phyloP scores from a whole-genome alignment of 331 rosid species.

The Prunus yedoensis region DNA sequence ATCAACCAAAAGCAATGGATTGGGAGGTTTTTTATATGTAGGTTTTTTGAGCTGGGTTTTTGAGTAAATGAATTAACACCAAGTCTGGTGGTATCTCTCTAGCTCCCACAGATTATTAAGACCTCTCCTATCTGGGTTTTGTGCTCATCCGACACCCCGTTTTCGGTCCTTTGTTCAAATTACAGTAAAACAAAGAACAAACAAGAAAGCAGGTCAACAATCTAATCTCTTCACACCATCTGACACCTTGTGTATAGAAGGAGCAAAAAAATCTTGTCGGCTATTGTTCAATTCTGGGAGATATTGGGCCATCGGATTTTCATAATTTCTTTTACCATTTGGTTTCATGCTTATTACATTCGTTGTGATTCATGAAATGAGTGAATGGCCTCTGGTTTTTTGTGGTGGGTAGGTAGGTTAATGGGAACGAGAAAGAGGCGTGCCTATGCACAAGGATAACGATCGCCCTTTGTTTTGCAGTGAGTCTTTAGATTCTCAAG shows the following conservation, averaged over 20 bases:
- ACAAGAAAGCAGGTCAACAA: background rate
- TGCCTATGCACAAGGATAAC: background rate
- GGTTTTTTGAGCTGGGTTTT: background rate
- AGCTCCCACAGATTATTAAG: conserved; percentile 16
- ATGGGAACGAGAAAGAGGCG: conserved; percentile 17
- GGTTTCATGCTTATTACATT: background rate
- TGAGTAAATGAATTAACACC: background rate
- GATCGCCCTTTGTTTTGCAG: conserved; percentile 40
- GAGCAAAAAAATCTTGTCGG: conserved; percentile 3
- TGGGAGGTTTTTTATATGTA: background rate
- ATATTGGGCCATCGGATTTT: background rate
- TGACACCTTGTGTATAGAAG: background rate
- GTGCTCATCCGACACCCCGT: conserved; percentile 21
- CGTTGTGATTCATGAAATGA: background rate
- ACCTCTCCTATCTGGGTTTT: conserved; percentile 12
- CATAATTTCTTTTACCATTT: background rate
- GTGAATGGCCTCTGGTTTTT: conserved; percentile 14
- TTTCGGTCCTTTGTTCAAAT: background rate
- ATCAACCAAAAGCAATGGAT: conserved; percentile 1
- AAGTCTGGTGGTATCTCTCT: background rate
- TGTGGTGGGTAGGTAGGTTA: conserved; percentile 10
- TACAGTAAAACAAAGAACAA: background rate
- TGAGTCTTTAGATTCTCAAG: background rate
- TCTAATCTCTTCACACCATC: background rate
- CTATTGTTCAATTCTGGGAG: conserved; percentile 5